Conservation (phyloP, 345 rosid genomes). For the Lepidium africanum region DNA sequence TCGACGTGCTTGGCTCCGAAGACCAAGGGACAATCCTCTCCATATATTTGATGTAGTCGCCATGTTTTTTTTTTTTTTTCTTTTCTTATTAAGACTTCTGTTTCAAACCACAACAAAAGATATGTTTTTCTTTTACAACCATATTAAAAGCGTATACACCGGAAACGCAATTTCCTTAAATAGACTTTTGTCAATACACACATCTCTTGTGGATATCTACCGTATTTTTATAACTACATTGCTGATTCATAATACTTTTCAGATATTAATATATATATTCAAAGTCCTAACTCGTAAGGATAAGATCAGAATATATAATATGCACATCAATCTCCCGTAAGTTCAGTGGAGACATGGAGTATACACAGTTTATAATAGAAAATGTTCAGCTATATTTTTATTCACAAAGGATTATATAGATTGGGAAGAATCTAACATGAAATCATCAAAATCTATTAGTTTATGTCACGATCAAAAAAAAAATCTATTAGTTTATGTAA, state of each 20-base stretch:
- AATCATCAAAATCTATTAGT: slow-evolving; percentile 25
- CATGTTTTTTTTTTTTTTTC: background rate
- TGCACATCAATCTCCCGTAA: slow-evolving; percentile 21
- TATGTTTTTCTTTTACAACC: background rate
- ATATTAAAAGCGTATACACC: too few species aligned
- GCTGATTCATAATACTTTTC: slow-evolving; percentile 5
- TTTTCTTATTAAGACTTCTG: background rate
- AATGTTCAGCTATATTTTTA: background rate
- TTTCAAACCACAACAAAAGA: background rate
- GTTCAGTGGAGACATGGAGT: slow-evolving; percentile 15
- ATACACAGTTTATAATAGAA: background rate
- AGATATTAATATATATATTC: background rate
- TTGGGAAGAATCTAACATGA: slow-evolving; percentile 19
- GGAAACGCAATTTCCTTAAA: background rate
- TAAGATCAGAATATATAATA: slow-evolving; percentile 6
- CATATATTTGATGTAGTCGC: background rate
- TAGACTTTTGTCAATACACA: background rate
- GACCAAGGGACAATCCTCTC: background rate
- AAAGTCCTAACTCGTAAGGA: background rate
- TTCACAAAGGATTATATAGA: background rate
- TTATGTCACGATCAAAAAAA: too few species aligned
- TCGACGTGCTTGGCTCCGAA: slow-evolving; percentile 12
- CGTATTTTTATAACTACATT: background rate
- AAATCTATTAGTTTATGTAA: slow-evolving; percentile 18
- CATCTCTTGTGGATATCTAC: background rate